These are phyloP conservation scores for Helotiales sp. DNA, from an alignment of 2,329 filamentous ascomycete species.

Conservation along the genomic window DNA sequence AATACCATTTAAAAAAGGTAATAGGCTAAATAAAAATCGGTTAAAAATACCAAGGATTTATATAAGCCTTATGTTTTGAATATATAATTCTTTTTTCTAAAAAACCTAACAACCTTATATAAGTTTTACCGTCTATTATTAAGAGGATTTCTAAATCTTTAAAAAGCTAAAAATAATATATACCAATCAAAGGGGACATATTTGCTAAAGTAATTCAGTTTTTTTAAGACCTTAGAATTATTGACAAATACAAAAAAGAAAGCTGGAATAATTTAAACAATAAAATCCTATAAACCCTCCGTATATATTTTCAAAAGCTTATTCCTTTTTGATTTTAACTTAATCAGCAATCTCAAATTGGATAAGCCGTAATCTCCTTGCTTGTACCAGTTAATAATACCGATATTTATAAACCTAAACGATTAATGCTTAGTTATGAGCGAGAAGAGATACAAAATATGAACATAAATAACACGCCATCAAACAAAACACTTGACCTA, in stretches of 20 bases:
- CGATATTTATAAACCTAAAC: no score
- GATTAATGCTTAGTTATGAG: no score
- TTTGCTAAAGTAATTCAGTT: not conserved
- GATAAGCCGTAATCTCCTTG: no score
- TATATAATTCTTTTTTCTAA: constrained; percentile 22
- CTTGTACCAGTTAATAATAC: no score
- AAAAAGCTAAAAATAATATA: constrained; percentile 18
- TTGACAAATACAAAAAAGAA: not conserved
- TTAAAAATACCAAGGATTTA: constrained; percentile 20
- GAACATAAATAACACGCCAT: no score
- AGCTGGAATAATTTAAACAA: no score
- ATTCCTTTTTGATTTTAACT: no score
- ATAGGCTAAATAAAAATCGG: constrained; percentile 9
- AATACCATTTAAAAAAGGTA: constrained; percentile 10
- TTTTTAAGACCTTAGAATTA: not conserved
- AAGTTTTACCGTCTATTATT: constrained; percentile 20
- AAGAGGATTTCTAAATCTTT: constrained; percentile 19
- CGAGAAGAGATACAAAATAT: not conserved
- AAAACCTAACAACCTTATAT: constrained; percentile 19
- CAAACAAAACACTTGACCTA: no score
- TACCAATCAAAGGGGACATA: not conserved
- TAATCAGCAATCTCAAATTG: no score
- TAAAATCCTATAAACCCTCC: no score
- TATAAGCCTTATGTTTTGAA: constrained; percentile 17
- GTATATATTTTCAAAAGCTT: no score